Percentiles rank a stretch among this genome's conserved stretches.
Conservation (phyloP, 2,329 filamentous ascomycete genomes). For the Didymosphaeria variabile region DNA sequence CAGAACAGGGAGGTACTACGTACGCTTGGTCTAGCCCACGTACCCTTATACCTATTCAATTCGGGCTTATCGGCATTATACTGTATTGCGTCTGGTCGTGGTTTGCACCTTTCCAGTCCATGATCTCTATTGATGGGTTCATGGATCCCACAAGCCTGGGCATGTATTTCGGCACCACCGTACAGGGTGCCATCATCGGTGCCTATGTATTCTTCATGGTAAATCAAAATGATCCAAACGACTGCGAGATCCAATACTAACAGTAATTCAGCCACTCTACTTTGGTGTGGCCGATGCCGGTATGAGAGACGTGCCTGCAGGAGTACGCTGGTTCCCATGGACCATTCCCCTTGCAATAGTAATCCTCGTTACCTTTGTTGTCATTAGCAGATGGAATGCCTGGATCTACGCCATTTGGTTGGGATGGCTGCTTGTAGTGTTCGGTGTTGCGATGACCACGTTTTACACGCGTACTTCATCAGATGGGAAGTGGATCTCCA, state of each 20-base stretch:
- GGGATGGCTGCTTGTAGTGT: slow-evolving; percentile 47
- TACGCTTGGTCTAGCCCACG: slow-evolving; percentile 30
- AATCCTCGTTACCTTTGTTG: slow-evolving; percentile 30
- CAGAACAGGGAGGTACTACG: slow-evolving; percentile 30
- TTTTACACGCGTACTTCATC: slow-evolving; percentile 51
- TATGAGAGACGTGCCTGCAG: slow-evolving; percentile 27
- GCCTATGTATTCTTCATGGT: slow-evolving; percentile 42
- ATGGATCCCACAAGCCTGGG: slow-evolving; percentile 34
- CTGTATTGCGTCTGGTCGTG: slow-evolving; percentile 33
- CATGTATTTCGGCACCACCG: slow-evolving; percentile 39
- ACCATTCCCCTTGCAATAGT: slow-evolving; percentile 39
- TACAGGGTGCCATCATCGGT: slow-evolving; percentile 40
- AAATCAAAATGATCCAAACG: slow-evolving; percentile 3
- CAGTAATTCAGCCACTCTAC: slow-evolving; percentile 34
- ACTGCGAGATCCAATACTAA: background rate
- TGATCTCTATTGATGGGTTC: slow-evolving; percentile 44
- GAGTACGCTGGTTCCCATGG: slow-evolving; percentile 41
- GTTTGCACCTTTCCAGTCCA: slow-evolving; percentile 27
- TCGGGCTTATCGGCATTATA: slow-evolving; percentile 28
- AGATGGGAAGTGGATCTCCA: slow-evolving; percentile 53
- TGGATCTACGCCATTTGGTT: slow-evolving; percentile 39
- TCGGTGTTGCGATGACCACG: slow-evolving; percentile 55
- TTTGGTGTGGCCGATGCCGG: slow-evolving; percentile 36
- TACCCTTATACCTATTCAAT: slow-evolving; percentile 30
- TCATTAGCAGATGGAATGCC: slow-evolving; percentile 30